These are phyloP conservation scores for Coprinopsis sp. DNA, from an alignment of 768 basidiomycete species.

Conservation along the genomic window DNA sequence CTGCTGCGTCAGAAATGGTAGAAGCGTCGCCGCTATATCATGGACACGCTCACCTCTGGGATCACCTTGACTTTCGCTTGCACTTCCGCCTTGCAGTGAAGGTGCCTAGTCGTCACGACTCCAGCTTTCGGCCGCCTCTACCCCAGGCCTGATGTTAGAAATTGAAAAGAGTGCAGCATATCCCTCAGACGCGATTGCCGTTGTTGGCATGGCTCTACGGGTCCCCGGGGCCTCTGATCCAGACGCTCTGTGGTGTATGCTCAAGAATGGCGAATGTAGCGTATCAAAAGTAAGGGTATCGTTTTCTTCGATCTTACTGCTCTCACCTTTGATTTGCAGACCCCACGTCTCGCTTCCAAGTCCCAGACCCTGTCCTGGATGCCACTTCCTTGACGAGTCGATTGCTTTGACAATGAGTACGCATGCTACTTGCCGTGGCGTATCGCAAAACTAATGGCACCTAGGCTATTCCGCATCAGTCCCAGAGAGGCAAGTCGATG, in stretches of 20 bases:
- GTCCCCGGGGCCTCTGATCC: conserved; percentile 49
- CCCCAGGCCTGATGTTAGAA: neutral
- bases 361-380: conserved; percentile 39
- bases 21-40: too few relatives aligned
- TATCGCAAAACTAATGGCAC: neutral
- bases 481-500: conserved; percentile 75
- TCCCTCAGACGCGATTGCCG: conserved; percentile 48
- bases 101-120: too few relatives aligned
- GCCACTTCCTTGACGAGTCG: conserved; percentile 60
- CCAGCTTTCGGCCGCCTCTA: neutral
- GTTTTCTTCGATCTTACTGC: neutral
- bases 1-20: too few relatives aligned
- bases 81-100: too few relatives aligned
- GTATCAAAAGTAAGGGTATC: conserved; percentile 43
- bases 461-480: conserved; percentile 63
- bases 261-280: conserved; percentile 54
- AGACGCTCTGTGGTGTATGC: conserved; percentile 52
- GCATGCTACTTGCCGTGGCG: neutral
- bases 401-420: conserved; percentile 59
- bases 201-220: conserved; percentile 67
- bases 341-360: conserved; percentile 57
- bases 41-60: too few relatives aligned
- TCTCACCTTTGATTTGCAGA: conserved; percentile 32
- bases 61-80: too few relatives aligned
- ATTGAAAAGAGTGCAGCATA: neutral